Conservation (phyloP, 371 early-diverging fungal genomes). For the Mortierella polycephala region DNA sequence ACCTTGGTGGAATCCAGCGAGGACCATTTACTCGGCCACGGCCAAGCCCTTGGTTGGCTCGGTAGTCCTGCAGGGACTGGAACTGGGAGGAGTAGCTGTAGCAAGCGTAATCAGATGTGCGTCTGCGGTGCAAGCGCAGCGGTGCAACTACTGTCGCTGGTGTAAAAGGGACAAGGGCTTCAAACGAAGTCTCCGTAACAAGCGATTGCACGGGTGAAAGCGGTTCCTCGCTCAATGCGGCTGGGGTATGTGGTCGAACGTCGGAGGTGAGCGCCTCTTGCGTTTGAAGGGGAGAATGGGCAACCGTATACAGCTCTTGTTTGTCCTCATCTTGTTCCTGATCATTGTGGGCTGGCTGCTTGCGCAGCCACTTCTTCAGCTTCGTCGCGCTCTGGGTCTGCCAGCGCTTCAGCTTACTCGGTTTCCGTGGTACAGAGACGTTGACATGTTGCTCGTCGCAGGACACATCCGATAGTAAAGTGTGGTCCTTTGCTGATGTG, state of each 20-base stretch:
- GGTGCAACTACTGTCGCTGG: not conserved
- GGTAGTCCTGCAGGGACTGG: constrained; percentile 5
- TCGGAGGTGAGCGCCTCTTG: not conserved
- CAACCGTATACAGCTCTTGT: not conserved
- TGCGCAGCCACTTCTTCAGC: constrained; percentile 24
- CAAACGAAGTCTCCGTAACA: too few species aligned
- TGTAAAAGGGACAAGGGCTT: too few species aligned
- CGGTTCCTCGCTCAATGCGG: too few species aligned
- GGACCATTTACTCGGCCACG: not conserved
- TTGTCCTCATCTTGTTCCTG: not conserved
- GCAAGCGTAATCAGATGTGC: not conserved
- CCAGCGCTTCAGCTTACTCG: constrained; percentile 20
- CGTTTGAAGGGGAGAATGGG: not conserved
- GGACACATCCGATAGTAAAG: not conserved
- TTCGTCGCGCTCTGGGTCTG: constrained; percentile 19
- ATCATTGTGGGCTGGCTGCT: not conserved
- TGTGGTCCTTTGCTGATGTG: too few species aligned
- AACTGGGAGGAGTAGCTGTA: not conserved
- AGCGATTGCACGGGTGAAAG: too few species aligned
- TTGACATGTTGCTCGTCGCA: not conserved
- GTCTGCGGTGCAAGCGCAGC: not conserved
- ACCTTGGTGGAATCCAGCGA: constrained; percentile 10
- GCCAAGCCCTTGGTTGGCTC: not conserved
- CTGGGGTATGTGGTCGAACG: too few species aligned
- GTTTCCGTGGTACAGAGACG: not conserved